Evolutionary conservation across 116 monocot genomes (phyloP), one percentile per base, ranked within the genome.

Genomic region (Zostera marina): DNA sequence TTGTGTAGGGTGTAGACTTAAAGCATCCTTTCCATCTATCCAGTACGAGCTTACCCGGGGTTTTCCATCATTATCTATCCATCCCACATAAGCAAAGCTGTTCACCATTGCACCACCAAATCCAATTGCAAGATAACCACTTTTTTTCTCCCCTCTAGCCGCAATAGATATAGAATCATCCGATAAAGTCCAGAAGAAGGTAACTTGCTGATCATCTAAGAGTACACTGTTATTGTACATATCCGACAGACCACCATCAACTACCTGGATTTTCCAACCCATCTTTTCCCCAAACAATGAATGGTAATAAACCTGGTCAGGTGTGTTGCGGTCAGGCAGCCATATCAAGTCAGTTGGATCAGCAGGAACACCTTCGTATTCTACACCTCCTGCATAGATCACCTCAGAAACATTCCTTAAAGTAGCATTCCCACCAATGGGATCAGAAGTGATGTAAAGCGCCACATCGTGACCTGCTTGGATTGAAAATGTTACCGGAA

Each of bases 241-340:
- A 64, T 94, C 94, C 1, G 81, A 77, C 17, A 94, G 71, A 16
- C 94, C 94, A 14, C 94, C 94, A 70, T 94, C 88, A 5, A 94
- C 94, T 22, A 88, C 94, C 52, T 81, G 74, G 65, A 94, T 67
- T 75, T 81, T 94, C 88, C 88, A 94, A 12, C 94, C 94, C 94
- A 94, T 94, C 62, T 94, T 94, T 54, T 66, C 68, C 49, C 72
- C 79, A 54, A 68, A 94, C 2, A 94, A 45, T 3, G 84, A 84
- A 1, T 94, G 94, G 58, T 94, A 94, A 53, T 84, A 88, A 53
- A 88, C 85, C 52, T 69, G 73, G 48, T 88, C 94, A 5, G 94
- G 94, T 6, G 94, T 94, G 55, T 94, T 94, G 49, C 94, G 47
- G 48, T 94, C 85, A n/a, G 88, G 88, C 22, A 68, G 63, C 94